Evolutionary conservation across 495 filamentous ascomycete species (phyloP).

Genomic region (Penicillium crystallinum): DNA sequence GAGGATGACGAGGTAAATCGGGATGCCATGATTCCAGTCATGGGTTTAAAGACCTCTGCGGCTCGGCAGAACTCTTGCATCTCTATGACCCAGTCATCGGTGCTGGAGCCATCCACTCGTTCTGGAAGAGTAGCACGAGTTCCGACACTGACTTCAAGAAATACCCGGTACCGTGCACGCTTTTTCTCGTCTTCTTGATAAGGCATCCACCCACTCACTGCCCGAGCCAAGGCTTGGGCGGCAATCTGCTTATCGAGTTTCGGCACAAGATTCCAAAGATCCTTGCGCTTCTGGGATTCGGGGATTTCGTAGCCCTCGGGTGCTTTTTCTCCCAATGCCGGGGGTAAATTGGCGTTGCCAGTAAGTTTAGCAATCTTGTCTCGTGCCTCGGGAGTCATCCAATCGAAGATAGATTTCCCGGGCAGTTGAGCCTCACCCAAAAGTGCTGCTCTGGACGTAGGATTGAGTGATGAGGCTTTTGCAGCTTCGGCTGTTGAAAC

Average conservation of each 20-base stretch:
- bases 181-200: slow-evolving; percentile 81
- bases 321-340: slow-evolving; percentile 64
- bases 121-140: slow-evolving; percentile 55
- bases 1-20: slow-evolving; percentile 76
- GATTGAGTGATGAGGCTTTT: slow-evolving; percentile 69
- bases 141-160: slow-evolving; percentile 74
- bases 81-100: slow-evolving; percentile 75
- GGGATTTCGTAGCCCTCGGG: slow-evolving; percentile 57
- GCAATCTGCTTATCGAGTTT: slow-evolving; percentile 69
- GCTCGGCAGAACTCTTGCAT: slow-evolving; percentile 82
- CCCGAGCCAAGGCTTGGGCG: slow-evolving; percentile 67
- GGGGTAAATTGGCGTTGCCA: slow-evolving; percentile 71
- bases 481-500: slow-evolving; percentile 70
- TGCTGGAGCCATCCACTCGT: slow-evolving; percentile 48
- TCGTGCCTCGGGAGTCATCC: slow-evolving; percentile 74
- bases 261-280: slow-evolving; percentile 64
- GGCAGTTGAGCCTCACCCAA: slow-evolving; percentile 79
- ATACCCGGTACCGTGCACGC: slow-evolving; percentile 67
- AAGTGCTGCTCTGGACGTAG: slow-evolving; percentile 71
- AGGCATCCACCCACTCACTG: slow-evolving; percentile 71
- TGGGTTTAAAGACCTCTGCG: slow-evolving; percentile 87
- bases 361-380: slow-evolving; percentile 71
- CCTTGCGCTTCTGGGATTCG: slow-evolving; percentile 52
- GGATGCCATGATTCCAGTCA: slow-evolving; percentile 85
- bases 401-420: slow-evolving; percentile 94